Conservation (phyloP, 1,284 basidiomycete species). For the Rhodotorula sp. region DNA sequence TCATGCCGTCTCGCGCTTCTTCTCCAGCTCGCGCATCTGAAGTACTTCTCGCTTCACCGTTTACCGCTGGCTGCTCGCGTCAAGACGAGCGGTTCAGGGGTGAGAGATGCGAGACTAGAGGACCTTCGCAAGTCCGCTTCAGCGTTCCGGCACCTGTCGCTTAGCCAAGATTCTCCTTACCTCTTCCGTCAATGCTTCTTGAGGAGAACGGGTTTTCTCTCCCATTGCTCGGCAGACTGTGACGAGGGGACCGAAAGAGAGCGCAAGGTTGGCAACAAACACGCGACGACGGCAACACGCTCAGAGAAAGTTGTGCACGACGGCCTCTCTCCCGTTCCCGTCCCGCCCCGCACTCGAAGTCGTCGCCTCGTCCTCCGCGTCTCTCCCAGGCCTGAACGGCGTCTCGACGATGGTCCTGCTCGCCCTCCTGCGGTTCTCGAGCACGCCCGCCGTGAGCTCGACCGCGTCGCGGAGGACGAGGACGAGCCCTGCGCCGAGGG, state of each 20-base stretch:
- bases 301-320: constrained; percentile 13
- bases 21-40: no score
- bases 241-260: no score
- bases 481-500: constrained; percentile 39
- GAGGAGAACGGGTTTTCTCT: neutral
- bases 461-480: constrained; percentile 38
- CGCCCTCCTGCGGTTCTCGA: constrained; percentile 36
- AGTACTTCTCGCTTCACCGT: no score
- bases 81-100: no score
- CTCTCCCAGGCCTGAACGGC: constrained; percentile 26
- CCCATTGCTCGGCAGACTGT: neutral
- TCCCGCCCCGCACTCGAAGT: neutral
- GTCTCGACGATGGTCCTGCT: constrained; percentile 39
- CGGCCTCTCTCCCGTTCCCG: neutral
- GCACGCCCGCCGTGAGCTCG: constrained; percentile 26
- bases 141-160: no score
- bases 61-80: no score
- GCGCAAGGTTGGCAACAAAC: neutral
- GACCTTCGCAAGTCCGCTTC: no score
- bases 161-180: no score
- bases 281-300: neutral
- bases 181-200: no score
- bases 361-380: neutral
- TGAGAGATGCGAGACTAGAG: no score
- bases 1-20: no score